Evolutionary conservation across 345 rosid genomes (phyloP).

Genomic region (Combretum micranthum): DNA sequence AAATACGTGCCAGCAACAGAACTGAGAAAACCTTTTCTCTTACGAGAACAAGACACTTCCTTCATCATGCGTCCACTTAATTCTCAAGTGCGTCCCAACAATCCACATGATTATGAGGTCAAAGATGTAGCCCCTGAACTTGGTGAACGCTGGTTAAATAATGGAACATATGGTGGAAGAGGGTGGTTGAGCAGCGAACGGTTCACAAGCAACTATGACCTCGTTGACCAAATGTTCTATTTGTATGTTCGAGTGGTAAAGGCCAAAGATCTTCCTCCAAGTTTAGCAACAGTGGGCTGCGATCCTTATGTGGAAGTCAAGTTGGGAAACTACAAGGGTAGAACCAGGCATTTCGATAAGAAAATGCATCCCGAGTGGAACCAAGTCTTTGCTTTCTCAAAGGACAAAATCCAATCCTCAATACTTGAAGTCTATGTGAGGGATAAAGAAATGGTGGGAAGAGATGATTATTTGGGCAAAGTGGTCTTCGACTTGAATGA

Average conservation of each 20-base stretch:
- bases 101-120: constrained; percentile 47
- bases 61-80: constrained; percentile 30
- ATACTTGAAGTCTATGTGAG: constrained; percentile 60
- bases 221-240: constrained; percentile 78
- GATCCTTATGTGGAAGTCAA: constrained; percentile 90
- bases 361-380: constrained; percentile 85
- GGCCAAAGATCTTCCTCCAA: constrained; percentile 71
- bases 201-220: constrained; percentile 58
- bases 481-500: constrained; percentile 73
- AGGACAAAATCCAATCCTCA: constrained; percentile 76
- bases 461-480: constrained; percentile 73
- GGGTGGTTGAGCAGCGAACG: constrained; percentile 59
- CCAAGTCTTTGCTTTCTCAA: constrained; percentile 83
- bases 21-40: constrained; percentile 19
- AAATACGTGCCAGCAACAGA: constrained; percentile 4
- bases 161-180: constrained; percentile 40
- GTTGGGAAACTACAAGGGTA: constrained; percentile 89
- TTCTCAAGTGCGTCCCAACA: background rate
- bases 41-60: constrained; percentile 21
- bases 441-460: constrained; percentile 63
- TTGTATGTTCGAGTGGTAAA: constrained; percentile 67
- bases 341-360: constrained; percentile 67
- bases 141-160: constrained; percentile 66
- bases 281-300: constrained; percentile 55
- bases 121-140: constrained; percentile 64